These are phyloP conservation scores for Botryotinia narcissicola DNA, from an alignment of 2,329 filamentous ascomycete species.

Conservation along the genomic window DNA sequence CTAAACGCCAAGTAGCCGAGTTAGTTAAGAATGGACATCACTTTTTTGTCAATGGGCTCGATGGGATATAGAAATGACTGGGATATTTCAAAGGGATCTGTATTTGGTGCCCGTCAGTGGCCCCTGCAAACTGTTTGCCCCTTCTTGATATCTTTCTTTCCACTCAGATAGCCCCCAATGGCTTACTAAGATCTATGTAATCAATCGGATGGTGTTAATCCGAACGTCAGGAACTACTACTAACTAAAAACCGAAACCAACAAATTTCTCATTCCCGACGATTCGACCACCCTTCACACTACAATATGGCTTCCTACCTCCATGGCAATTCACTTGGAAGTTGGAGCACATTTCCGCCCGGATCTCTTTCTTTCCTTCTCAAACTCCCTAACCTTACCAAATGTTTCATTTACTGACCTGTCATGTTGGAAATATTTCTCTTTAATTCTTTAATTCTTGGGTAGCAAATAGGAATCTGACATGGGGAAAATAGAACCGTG, in stretches of 20 bases:
- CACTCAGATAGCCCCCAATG: background rate
- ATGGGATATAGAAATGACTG: background rate
- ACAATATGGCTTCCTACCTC: background rate
- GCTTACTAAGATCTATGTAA: background rate
- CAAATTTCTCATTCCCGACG: background rate
- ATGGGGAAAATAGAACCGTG: background rate
- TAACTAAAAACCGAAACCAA: background rate
- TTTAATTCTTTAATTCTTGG: background rate
- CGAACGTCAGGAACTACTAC: background rate
- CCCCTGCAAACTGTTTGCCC: background rate
- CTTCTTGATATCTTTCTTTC: background rate
- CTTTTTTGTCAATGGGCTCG: background rate
- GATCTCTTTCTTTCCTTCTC: background rate
- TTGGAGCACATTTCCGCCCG: conserved; percentile 6
- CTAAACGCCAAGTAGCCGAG: background rate
- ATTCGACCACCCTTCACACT: background rate
- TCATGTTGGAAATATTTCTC: background rate
- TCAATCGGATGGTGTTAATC: background rate
- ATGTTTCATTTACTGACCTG: background rate
- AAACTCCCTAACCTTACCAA: background rate
- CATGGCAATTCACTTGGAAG: background rate
- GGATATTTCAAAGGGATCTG: conserved; percentile 1
- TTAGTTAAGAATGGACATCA: background rate
- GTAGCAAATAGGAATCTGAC: background rate
- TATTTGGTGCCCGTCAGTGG: background rate